phyloP scores from a whole-genome alignment of 176 grass and related monocot species.

The Tuctoria greenei region DNA sequence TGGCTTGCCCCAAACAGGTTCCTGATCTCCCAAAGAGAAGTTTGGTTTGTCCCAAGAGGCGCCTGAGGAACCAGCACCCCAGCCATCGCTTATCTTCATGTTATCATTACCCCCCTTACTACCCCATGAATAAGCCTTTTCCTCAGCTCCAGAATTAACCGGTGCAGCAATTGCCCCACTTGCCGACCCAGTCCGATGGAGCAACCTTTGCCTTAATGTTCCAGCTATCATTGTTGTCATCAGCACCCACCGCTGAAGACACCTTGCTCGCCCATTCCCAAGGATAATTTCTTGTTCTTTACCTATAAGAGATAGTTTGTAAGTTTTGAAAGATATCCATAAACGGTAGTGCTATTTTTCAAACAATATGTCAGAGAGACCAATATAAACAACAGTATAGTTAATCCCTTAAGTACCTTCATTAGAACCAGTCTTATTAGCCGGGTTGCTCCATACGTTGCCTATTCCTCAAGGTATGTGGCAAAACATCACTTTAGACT shows the following conservation, averaged over 20 bases:
- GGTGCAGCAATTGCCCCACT: conserved; percentile 27
- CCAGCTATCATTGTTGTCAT: conserved; percentile 23
- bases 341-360: conserved; percentile 11
- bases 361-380: conserved; percentile 5
- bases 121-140: conserved; percentile 42
- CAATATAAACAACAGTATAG: conserved; percentile 25
- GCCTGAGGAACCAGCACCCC: conserved; percentile 37
- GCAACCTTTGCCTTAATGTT: not conserved
- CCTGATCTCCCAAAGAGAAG: conserved; percentile 42
- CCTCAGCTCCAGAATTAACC: conserved; percentile 20
- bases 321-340: conserved; percentile 14
- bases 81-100: conserved; percentile 28
- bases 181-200: not conserved
- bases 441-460: too few species aligned
- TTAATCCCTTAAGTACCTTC: conserved; percentile 27
- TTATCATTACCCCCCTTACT: conserved; percentile 34
- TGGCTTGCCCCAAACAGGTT: conserved; percentile 47
- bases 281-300: conserved; percentile 50
- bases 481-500: too few species aligned
- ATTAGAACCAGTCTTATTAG: conserved; percentile 29
- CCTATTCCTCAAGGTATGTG: too few species aligned
- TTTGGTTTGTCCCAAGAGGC: conserved; percentile 49
- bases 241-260: conserved; percentile 17
- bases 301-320: conserved; percentile 35
- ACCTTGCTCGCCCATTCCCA: conserved; percentile 57